phyloP scores from a whole-genome alignment of 805 yeast species.

The Soucietia sequanensis region DNA sequence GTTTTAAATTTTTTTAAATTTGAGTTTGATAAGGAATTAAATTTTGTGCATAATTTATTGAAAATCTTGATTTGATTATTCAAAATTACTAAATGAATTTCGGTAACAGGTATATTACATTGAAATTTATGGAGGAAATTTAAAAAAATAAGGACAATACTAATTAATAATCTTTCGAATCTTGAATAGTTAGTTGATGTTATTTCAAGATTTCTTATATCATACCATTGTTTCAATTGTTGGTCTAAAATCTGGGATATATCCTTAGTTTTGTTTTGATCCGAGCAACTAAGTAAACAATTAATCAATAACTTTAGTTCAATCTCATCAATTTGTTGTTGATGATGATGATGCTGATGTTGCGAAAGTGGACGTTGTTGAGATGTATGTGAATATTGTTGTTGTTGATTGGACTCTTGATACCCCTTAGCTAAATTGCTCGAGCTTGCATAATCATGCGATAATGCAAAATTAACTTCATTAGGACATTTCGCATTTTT shows the following conservation, averaged over 20 bases:
- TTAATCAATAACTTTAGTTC: constrained; percentile 25
- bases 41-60: constrained; percentile 24
- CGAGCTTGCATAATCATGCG: constrained; percentile 4
- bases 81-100: constrained; percentile 13
- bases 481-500: background rate
- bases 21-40: constrained; percentile 7
- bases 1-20: constrained; percentile 13
- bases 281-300: constrained; percentile 31
- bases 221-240: constrained; percentile 26
- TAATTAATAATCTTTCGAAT: constrained; percentile 30
- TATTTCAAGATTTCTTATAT: constrained; percentile 9
- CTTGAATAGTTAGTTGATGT: constrained; percentile 9
- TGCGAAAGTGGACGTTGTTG: too few relatives aligned
- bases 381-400: too few relatives aligned
- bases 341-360: constrained; percentile 8
- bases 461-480: constrained; percentile 4
- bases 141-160: constrained; percentile 28
- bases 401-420: too few relatives aligned
- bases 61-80: constrained; percentile 33
- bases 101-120: constrained; percentile 1
- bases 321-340: too few relatives aligned
- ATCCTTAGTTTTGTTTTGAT: constrained; percentile 8
- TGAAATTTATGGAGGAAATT: constrained; percentile 17
- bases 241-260: constrained; percentile 10
- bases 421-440: too few relatives aligned